Evolutionary conservation across 331 rosid genomes (phyloP).

Genomic region (Quercus tomentella): DNA sequence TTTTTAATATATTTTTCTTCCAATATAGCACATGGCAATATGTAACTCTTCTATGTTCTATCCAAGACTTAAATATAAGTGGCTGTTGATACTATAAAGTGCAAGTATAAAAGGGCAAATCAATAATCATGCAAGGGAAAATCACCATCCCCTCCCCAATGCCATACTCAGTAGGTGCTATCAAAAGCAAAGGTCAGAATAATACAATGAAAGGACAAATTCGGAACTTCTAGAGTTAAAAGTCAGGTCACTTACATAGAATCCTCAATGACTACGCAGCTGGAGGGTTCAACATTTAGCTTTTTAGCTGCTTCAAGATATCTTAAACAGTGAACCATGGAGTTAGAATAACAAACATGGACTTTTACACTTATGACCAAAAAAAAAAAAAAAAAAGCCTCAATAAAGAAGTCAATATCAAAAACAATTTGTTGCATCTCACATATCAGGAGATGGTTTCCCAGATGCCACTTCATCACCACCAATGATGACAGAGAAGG

Average conservation of each 20-base stretch:
- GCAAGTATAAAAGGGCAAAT: background rate
- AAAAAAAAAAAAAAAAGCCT: background rate
- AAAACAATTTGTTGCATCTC: slow-evolving; percentile 24
- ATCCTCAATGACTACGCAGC: slow-evolving; percentile 91
- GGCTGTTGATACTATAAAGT: background rate
- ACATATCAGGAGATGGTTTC: slow-evolving; percentile 96
- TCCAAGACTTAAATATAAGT: background rate
- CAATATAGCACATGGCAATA: background rate
- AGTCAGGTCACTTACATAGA: slow-evolving; percentile 55
- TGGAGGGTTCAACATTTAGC: no score
- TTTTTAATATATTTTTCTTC: background rate
- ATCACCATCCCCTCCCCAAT: background rate
- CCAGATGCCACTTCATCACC: slow-evolving; percentile 74
- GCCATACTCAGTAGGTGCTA: background rate
- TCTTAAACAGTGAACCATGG: slow-evolving; percentile 36
- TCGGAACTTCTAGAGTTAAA: background rate
- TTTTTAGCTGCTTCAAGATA: slow-evolving; percentile 84
- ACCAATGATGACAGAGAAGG: slow-evolving; percentile 71
- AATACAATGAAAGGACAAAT: background rate
- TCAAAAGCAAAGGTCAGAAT: background rate
- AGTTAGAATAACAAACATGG: slow-evolving; percentile 13
- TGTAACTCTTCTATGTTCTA: background rate
- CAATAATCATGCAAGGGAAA: background rate
- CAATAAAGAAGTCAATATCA: slow-evolving; percentile 3
- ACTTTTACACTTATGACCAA: background rate